Evolutionary conservation across 306 rosid genomes (phyloP).

Genomic region (Prosopis cineraria): DNA sequence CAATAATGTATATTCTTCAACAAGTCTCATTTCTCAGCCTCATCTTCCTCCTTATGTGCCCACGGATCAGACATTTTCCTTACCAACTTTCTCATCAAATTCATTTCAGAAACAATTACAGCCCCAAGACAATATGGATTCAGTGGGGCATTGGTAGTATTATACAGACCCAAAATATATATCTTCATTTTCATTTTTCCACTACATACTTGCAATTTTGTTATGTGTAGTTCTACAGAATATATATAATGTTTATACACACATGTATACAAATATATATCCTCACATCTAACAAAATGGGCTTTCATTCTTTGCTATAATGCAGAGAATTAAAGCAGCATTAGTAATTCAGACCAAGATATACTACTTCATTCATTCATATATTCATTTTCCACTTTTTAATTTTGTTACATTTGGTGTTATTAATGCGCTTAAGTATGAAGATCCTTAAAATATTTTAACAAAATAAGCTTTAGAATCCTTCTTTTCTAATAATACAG

Average conservation of each 20-base stretch:
- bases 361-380: no score
- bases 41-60: conserved; percentile 47
- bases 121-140: conserved; percentile 56
- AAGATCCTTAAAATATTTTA: no score
- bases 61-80: conserved; percentile 55
- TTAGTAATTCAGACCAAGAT: no score
- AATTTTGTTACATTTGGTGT: neutral
- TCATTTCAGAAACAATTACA: conserved; percentile 64
- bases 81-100: conserved; percentile 56
- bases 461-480: no score
- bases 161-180: neutral
- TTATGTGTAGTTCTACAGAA: neutral
- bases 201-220: neutral
- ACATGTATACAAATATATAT: neutral
- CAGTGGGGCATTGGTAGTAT: conserved; percentile 46
- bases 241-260: neutral
- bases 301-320: neutral
- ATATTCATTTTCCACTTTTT: neutral
- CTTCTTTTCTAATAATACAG: no score
- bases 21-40: conserved; percentile 51
- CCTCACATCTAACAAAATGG: neutral
- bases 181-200: neutral
- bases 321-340: conserved; percentile 4
- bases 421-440: no score
- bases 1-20: conserved; percentile 50